Evolutionary conservation across 768 basidiomycete genomes (phyloP), one percentile per base, ranked within the genome.

Genomic region (Lactarius hengduanensis): DNA sequence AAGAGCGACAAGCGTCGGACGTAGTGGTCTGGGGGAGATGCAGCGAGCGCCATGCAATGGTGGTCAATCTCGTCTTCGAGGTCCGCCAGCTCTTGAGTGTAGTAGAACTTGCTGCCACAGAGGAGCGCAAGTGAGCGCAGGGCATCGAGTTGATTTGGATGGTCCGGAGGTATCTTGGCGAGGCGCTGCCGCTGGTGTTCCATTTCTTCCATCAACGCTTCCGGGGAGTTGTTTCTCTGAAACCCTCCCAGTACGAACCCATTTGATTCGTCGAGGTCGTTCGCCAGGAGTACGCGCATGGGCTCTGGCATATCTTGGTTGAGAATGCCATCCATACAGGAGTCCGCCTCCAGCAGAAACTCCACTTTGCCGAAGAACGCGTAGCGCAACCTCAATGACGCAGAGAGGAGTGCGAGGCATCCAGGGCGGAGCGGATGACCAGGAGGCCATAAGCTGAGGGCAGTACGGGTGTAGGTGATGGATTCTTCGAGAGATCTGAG

Each of bases 381-480:
- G 41, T 43, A 32, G 20, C 59, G 64, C 53, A 38, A 59, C 53
- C 41, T 54, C 18, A 60, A 59, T 9, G 40, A 54, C 9, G 11
- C 18, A 8, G 64, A 50, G 43, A 65, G 59, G 59, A 60, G 59
- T n/a, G 59, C 15, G 40, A 65, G 59, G 57, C 64, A 65, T 16
- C 9, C n/a, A 3, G 64, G 53, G 16, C 53, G 64, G 4, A 60
- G 38, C 10, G n/a, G n/a, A 22, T 65, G 40, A 3, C 53, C 64
- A 15, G 64, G 59, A 5, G 64, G 59, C 4, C 38, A 65, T 15
- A 30, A 40, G 30, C 10, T 20, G 16, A 65, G 40, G 16, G 10
- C 32, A 7, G 41, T 32, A 36, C 59, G 64, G 16, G 53, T 20
- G 59, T 65, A 5, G 41, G 45, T 30, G 41, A 60, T 60, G 18